A percentile compares a stretch with the other conserved stretches of the same genome.
These are phyloP conservation scores for Auricularia sp. DNA, from an alignment of 768 basidiomycete species.

Conservation along the genomic window DNA sequence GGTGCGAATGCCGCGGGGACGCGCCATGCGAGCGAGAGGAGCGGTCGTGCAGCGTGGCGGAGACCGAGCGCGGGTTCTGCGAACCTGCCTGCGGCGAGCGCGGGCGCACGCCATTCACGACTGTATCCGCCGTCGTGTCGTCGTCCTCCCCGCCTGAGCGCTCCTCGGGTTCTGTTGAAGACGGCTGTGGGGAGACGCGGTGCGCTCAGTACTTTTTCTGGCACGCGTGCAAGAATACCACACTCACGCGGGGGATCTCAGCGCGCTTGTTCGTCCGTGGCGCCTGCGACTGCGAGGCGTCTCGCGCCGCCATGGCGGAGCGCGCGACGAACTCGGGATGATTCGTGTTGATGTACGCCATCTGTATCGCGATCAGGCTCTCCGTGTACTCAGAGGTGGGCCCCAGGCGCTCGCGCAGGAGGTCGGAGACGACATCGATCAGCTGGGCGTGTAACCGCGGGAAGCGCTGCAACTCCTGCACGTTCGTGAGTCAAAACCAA, in stretches of 20 bases:
- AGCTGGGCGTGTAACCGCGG: conserved; percentile 86
- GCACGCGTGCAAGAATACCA: neutral
- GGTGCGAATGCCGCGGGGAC: conserved; percentile 19
- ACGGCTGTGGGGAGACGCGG: conserved; percentile 34
- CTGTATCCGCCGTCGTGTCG: conserved; percentile 30
- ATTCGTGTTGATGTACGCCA: conserved; percentile 98
- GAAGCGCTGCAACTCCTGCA: conserved; percentile 89
- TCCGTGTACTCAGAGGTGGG: conserved; percentile 96
- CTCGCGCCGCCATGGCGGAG: conserved; percentile 45
- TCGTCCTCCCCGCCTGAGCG: conserved; percentile 56
- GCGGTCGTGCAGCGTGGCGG: conserved; percentile 69
- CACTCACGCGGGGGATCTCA: conserved; percentile 41
- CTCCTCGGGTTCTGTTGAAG: conserved; percentile 45
- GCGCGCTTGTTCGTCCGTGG: conserved; percentile 33
- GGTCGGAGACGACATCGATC: conserved; percentile 93
- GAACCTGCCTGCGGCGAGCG: conserved; percentile 31
- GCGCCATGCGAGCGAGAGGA: conserved; percentile 37
- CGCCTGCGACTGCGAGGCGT: conserved; percentile 19
- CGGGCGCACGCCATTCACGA: conserved; percentile 40
- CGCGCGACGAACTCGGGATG: conserved; percentile 89
- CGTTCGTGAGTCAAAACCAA: neutral
- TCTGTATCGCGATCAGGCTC: conserved; percentile 92
- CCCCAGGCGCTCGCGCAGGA: conserved; percentile 87
- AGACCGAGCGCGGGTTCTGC: conserved; percentile 48
- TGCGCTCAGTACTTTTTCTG: conserved; percentile 9